phyloP scores from a whole-genome alignment of 2,329 filamentous ascomycete genomes.

The Aspergillus sp. region DNA sequence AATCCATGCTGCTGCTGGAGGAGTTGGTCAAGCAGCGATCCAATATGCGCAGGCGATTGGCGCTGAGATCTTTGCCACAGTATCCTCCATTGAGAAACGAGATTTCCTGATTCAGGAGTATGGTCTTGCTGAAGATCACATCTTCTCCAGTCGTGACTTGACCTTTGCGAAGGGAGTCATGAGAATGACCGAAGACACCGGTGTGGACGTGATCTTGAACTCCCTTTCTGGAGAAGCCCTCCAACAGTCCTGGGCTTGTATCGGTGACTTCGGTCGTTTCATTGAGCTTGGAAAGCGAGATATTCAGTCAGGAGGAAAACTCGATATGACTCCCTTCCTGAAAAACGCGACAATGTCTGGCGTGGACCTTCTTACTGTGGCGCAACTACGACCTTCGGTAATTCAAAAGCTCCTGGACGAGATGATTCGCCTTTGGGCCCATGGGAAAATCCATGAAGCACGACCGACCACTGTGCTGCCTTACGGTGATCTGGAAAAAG shows the following conservation, averaged over 20 bases:
- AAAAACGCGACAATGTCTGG: slow-evolving; percentile 39
- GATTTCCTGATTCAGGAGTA: slow-evolving; percentile 17
- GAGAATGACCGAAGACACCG: slow-evolving; percentile 11
- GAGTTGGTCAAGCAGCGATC: slow-evolving; percentile 24
- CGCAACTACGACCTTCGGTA: slow-evolving; percentile 16
- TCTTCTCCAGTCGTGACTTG: slow-evolving; percentile 21
- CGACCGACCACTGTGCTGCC: slow-evolving; percentile 15
- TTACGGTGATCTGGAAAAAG: slow-evolving; percentile 16
- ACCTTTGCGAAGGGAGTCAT: slow-evolving; percentile 15
- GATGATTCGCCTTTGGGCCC: slow-evolving; percentile 9
- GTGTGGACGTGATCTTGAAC: slow-evolving; percentile 24
- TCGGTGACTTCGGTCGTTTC: slow-evolving; percentile 27
- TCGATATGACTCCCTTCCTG: slow-evolving; percentile 45
- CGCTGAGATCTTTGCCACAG: slow-evolving; percentile 21
- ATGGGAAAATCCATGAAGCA: slow-evolving; percentile 10
- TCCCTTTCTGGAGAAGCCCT: slow-evolving; percentile 19
- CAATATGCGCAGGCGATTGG: slow-evolving; percentile 17
- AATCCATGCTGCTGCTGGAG: slow-evolving; percentile 24
- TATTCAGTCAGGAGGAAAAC: slow-evolving; percentile 29
- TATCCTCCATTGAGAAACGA: slow-evolving; percentile 19
- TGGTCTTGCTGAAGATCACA: slow-evolving; percentile 15
- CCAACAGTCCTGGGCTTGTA: slow-evolving; percentile 17
- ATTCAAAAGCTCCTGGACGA: slow-evolving; percentile 18
- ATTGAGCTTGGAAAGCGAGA: slow-evolving; percentile 31
- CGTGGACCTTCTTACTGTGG: slow-evolving; percentile 34